phyloP scores from a whole-genome alignment of 768 basidiomycete species.

The Mrakia gelida region DNA sequence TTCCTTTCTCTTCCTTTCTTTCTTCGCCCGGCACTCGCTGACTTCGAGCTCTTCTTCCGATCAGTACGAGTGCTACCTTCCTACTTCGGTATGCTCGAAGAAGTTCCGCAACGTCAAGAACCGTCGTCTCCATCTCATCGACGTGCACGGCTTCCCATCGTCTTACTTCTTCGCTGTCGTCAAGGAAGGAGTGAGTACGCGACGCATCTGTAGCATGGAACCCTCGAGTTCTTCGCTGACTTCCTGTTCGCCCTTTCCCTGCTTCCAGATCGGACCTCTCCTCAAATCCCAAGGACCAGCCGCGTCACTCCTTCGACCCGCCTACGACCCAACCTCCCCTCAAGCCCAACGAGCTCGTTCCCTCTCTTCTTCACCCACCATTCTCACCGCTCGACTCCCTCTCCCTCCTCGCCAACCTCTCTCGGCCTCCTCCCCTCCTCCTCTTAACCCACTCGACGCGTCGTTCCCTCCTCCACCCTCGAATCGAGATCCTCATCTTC shows the following conservation, averaged over 20 bases:
- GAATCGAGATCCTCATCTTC: background rate
- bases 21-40: background rate
- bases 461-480: background rate
- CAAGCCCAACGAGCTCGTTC: background rate
- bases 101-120: conserved; percentile 3
- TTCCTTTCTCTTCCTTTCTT: background rate
- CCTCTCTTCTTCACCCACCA: background rate
- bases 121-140: conserved; percentile 11
- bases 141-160: conserved; percentile 12
- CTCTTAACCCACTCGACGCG: background rate
- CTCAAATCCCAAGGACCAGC: background rate
- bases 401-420: background rate
- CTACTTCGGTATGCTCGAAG: background rate
- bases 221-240: too few species aligned
- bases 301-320: conserved; percentile 4
- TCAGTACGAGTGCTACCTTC: conserved; percentile 25
- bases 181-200: conserved; percentile 18
- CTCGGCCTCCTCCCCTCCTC: background rate
- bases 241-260: background rate
- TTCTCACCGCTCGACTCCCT: background rate
- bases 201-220: background rate
- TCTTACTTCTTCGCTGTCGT: conserved; percentile 20
- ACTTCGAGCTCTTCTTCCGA: background rate
- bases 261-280: conserved; percentile 11
- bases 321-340: background rate